Evolutionary conservation across 768 basidiomycete genomes (phyloP), one percentile per base, ranked within the genome.

Genomic region (Kwoniella heveanensis): DNA sequence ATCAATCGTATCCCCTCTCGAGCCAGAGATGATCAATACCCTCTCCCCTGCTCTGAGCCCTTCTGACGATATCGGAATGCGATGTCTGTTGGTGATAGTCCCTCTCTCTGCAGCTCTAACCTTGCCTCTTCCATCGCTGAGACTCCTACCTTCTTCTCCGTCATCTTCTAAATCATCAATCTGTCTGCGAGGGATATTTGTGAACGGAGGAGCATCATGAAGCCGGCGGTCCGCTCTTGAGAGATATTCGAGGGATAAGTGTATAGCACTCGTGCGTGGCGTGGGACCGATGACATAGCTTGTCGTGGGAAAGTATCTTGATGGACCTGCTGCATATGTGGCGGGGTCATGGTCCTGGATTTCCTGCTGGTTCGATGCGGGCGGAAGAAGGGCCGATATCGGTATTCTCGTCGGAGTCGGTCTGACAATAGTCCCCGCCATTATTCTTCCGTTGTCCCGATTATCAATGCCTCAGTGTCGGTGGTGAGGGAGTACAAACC

Each of bases 171-270:
- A 49, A 24, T 15, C 25, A 26, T 22, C 6, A 9, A 24, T 49
- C 10, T 19, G 5, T 49, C 48, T 22, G 5, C 8, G 22, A 49
- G 22, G 5, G 2, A 15, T 19, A 19, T 24, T 5, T 7, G 10
- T 5, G 48, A 24, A 10, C 27, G 25, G 13, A 13, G 21, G 22
- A 39, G n/a, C 6, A 7, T 12, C 37, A 2, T 15, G 39, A 12
- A 5, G 32, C 7, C 32, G 39, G 36, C 32, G 27, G 39, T 74
- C 73, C 7, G 64, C 39, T 1, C 68, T 36, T 15, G 44, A 58
- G 4, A 75, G 56, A 54, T 69, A 75, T 25, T 62, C 54, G 22
- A 75, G 57, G 2, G 74, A 62, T 32, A 76, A 62, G 64, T 72
- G 69, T 15, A 72, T 22, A 21, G 71, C 67, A 24, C 49, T 37